Evolutionary conservation across 1,284 basidiomycete species (phyloP).

Genomic region (Ceratobasidium sp.): DNA sequence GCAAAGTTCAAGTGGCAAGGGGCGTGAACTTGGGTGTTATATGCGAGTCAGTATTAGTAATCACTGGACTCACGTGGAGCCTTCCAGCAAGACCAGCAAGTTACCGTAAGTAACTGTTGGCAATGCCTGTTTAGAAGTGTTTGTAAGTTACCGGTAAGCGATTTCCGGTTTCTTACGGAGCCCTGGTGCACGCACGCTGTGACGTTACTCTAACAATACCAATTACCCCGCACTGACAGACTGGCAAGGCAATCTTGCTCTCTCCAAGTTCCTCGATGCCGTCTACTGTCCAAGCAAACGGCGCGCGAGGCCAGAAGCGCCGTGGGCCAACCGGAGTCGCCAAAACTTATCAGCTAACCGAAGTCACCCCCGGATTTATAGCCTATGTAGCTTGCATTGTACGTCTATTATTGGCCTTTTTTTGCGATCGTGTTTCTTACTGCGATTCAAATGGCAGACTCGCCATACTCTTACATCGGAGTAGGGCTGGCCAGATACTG

Average conservation of each 20-base stretch:
- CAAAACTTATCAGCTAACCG: conserved; percentile 7
- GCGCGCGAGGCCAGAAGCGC: background rate
- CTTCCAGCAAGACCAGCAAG: conserved; percentile 1
- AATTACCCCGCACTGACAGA: no score
- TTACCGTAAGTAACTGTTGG: conserved; percentile 31
- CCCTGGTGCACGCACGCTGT: background rate
- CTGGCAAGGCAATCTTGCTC: no score
- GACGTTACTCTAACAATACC: no score
- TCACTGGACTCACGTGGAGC: conserved; percentile 7
- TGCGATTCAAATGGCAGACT: no score
- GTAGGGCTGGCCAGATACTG: no score
- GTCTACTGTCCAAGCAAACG: no score
- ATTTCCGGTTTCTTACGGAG: conserved; percentile 35
- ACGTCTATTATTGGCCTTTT: background rate
- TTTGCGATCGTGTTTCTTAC: background rate
- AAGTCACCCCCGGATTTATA: conserved; percentile 11
- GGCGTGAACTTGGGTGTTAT: background rate
- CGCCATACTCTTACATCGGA: no score
- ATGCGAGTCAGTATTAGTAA: background rate
- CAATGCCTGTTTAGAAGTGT: conserved; percentile 36
- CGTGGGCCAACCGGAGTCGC: conserved; percentile 1
- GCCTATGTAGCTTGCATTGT: background rate
- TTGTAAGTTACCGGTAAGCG: conserved; percentile 37
- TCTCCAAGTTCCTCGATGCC: no score
- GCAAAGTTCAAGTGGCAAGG: conserved; percentile 1